These are phyloP conservation scores for Alternaria brassicicola DNA, from an alignment of 2,329 filamentous ascomycete species.

Conservation along the genomic window DNA sequence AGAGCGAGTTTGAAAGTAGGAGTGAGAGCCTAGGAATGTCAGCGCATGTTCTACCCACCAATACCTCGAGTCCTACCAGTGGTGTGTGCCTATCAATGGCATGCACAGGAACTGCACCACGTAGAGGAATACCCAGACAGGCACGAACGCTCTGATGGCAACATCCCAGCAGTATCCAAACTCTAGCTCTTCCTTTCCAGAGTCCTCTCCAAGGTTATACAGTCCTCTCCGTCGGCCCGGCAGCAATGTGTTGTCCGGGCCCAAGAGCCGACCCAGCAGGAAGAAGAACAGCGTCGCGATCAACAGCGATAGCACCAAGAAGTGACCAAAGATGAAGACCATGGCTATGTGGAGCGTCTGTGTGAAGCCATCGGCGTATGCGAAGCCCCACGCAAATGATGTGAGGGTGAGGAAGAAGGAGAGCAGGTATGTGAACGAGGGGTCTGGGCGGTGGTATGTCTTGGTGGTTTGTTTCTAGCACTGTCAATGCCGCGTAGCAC, in stretches of 20 bases:
- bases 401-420: conserved; percentile 66
- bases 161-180: conserved; percentile 77
- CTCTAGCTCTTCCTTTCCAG: conserved; percentile 63
- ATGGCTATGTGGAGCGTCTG: conserved; percentile 54
- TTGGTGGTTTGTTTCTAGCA: conserved; percentile 67
- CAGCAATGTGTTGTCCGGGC: conserved; percentile 60
- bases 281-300: conserved; percentile 69
- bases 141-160: conserved; percentile 70
- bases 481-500: neutral
- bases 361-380: conserved; percentile 55
- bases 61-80: conserved; percentile 50
- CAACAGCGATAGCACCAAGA: conserved; percentile 64
- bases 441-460: conserved; percentile 72
- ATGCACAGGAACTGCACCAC: conserved; percentile 71
- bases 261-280: conserved; percentile 66
- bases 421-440: conserved; percentile 72
- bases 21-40: conserved; percentile 55
- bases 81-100: conserved; percentile 62
- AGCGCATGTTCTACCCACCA: neutral
- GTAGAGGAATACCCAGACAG: conserved; percentile 70
- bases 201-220: conserved; percentile 58
- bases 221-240: conserved; percentile 62
- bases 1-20: conserved; percentile 69
- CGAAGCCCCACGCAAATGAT: conserved; percentile 64
- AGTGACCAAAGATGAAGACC: conserved; percentile 63